Conservation (phyloP, 106 monocot genomes). For the Dactylorhiza incarnata region DNA sequence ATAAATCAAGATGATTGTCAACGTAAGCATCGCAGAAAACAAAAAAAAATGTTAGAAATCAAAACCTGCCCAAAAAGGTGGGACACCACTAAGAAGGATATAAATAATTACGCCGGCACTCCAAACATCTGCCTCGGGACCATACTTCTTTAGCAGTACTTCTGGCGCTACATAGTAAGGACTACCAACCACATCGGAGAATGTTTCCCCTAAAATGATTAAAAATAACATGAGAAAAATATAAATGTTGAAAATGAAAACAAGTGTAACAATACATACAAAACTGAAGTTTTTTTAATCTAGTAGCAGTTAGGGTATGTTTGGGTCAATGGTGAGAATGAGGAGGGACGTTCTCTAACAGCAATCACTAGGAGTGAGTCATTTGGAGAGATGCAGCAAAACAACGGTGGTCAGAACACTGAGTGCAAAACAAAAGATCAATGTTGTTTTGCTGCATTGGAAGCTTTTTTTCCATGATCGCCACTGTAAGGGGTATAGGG, state of each 20-base stretch:
- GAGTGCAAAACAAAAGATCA: background rate
- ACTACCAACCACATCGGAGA: slow-evolving; percentile 40
- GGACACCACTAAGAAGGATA: slow-evolving; percentile 33
- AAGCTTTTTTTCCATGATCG: too few relatives aligned
- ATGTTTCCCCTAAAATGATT: slow-evolving; percentile 32
- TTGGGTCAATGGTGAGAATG: too few relatives aligned
- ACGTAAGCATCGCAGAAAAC: too few relatives aligned
- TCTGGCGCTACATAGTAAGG: slow-evolving; percentile 48
- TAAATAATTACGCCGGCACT: slow-evolving; percentile 49
- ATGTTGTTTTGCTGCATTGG: too few relatives aligned
- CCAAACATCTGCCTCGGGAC: slow-evolving; percentile 42
- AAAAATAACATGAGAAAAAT: background rate
- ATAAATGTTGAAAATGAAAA: background rate
- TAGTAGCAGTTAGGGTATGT: background rate
- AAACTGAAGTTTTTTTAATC: background rate
- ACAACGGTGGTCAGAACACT: background rate
- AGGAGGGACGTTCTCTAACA: background rate
- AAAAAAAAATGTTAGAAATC: background rate
- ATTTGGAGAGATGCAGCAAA: too few relatives aligned
- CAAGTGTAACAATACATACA: background rate
- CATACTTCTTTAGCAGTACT: slow-evolving; percentile 28
- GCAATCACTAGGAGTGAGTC: too few relatives aligned
- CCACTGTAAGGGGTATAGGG: too few relatives aligned
- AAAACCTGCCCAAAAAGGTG: slow-evolving; percentile 44
- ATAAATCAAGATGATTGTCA: background rate